phyloP scores from a whole-genome alignment of 2,329 filamentous ascomycete species.

The Cytospora paraplurivora region DNA sequence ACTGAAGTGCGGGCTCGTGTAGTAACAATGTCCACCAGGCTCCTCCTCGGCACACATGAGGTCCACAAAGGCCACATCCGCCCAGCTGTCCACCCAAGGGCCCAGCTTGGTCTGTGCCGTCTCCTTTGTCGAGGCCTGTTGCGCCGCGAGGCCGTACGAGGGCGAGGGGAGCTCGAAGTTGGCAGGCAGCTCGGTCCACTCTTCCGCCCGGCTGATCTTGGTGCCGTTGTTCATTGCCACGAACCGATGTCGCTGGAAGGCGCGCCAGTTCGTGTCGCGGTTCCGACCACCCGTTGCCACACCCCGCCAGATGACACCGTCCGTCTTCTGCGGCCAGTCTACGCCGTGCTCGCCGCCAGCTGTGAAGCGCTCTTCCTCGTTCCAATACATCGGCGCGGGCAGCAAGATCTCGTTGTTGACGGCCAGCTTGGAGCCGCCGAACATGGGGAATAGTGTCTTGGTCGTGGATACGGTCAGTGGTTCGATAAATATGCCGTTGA shows the following conservation, averaged over 20 bases:
- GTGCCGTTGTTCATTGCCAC: conserved; percentile 72
- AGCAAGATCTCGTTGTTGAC: conserved; percentile 73
- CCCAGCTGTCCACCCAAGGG: conserved; percentile 52
- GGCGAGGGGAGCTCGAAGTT: conserved; percentile 58
- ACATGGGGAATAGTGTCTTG: conserved; percentile 63
- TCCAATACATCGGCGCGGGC: conserved; percentile 70
- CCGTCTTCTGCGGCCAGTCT: conserved; percentile 60
- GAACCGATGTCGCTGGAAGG: conserved; percentile 76
- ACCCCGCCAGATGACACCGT: conserved; percentile 64
- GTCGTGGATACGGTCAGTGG: conserved; percentile 60
- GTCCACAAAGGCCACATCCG: conserved; percentile 56
- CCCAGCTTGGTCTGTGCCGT: conserved; percentile 40
- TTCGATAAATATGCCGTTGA: conserved; percentile 66
- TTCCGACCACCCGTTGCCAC: conserved; percentile 67
- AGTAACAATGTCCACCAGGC: conserved; percentile 45
- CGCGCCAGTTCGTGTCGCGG: conserved; percentile 63
- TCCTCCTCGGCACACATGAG: conserved; percentile 51
- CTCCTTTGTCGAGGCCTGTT: conserved; percentile 38
- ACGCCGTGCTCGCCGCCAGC: conserved; percentile 56
- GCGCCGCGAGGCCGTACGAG: conserved; percentile 51
- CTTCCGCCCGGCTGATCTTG: conserved; percentile 53
- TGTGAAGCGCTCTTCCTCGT: conserved; percentile 62
- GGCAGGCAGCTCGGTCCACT: conserved; percentile 42
- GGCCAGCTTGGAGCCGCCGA: conserved; percentile 68
- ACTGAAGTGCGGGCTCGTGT: conserved; percentile 51